Percentiles rank a stretch among this genome's conserved stretches.
These are phyloP conservation scores for Brassica incana DNA, from an alignment of 345 rosid species.

Conservation along the genomic window DNA sequence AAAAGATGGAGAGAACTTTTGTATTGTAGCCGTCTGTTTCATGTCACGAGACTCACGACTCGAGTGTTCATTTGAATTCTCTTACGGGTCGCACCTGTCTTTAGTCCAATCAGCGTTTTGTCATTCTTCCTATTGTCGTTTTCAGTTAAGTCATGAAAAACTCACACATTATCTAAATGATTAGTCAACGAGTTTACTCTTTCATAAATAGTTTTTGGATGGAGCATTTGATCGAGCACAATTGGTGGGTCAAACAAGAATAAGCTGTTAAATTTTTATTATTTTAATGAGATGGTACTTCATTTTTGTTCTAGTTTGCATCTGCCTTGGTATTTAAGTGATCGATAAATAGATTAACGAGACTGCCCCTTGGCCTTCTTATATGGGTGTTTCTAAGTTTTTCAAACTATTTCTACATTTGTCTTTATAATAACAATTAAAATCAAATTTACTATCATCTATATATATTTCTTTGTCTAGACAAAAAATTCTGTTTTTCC, in stretches of 20 bases:
- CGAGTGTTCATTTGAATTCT: not conserved
- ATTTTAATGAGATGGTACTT: not conserved
- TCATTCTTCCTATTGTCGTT: not conserved
- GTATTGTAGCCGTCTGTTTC: not conserved
- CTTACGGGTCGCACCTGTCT: not conserved
- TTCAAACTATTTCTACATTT: not conserved
- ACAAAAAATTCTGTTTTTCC: not conserved
- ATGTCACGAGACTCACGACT: not conserved
- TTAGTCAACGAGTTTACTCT: not conserved
- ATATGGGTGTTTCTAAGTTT: not conserved
- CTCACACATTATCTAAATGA: not conserved
- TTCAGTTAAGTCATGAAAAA: not conserved
- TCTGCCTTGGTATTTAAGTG: conserved; percentile 25
- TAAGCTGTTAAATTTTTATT: conserved; percentile 1
- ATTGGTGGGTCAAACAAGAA: conserved; percentile 23
- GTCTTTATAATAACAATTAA: not conserved
- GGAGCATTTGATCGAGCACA: not conserved
- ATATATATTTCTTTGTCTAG: not conserved
- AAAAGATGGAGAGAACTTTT: not conserved
- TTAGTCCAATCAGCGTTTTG: not conserved
- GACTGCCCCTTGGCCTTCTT: not conserved
- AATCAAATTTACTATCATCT: not conserved
- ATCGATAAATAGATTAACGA: conserved; percentile 5
- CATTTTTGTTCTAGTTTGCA: conserved; percentile 1
- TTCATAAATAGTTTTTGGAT: conserved; percentile 12